These are phyloP conservation scores for Graphilbum ipis-grandicollis DNA, from an alignment of 2,329 filamentous ascomycete species.

Conservation along the genomic window DNA sequence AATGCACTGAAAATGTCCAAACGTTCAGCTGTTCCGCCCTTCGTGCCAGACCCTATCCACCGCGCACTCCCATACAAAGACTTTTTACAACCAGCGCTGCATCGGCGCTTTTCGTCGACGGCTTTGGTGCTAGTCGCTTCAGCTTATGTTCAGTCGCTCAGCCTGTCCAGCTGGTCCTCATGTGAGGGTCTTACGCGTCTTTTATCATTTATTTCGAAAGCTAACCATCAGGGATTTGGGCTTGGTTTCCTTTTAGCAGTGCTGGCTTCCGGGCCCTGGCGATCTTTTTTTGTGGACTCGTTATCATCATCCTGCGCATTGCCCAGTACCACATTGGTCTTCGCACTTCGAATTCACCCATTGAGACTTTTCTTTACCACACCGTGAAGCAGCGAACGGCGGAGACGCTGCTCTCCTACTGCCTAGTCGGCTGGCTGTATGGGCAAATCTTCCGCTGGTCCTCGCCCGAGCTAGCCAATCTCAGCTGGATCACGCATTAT, in stretches of 20 bases:
- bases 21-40: neutral
- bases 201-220: neutral
- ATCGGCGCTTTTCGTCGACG: slow-evolving; percentile 70
- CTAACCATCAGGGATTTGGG: slow-evolving; percentile 51
- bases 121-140: slow-evolving; percentile 50
- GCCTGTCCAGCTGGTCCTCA: slow-evolving; percentile 52
- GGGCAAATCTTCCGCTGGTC: slow-evolving; percentile 69
- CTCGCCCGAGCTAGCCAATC: slow-evolving; percentile 35
- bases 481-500: slow-evolving; percentile 58
- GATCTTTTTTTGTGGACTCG: slow-evolving; percentile 59
- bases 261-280: slow-evolving; percentile 58
- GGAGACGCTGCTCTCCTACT: slow-evolving; percentile 60
- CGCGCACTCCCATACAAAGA: slow-evolving; percentile 54
- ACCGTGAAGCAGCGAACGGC: slow-evolving; percentile 41
- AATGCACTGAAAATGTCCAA: neutral
- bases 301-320: slow-evolving; percentile 72
- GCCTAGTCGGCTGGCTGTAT: slow-evolving; percentile 62
- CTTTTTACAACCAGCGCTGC: slow-evolving; percentile 75
- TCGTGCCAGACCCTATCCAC: slow-evolving; percentile 24
- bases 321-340: slow-evolving; percentile 62
- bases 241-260: slow-evolving; percentile 67
- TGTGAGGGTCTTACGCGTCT: slow-evolving; percentile 30
- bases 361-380: slow-evolving; percentile 43
- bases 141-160: slow-evolving; percentile 56
- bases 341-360: slow-evolving; percentile 51